These are phyloP conservation scores for Cladosporium sp. DNA, from an alignment of 2,329 filamentous ascomycete species.

Conservation along the genomic window DNA sequence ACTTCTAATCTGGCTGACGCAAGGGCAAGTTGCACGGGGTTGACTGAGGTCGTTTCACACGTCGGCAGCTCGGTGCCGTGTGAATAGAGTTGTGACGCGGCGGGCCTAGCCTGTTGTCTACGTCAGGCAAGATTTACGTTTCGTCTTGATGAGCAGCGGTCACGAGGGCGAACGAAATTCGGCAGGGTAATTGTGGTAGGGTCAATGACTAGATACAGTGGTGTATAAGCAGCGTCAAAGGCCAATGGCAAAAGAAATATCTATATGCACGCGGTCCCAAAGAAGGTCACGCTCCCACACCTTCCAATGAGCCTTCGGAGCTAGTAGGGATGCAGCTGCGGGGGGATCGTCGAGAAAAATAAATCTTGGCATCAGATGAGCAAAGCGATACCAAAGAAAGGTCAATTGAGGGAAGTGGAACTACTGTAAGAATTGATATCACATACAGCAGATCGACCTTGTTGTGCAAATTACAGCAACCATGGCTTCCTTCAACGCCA, in stretches of 20 bases:
- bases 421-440: neutral
- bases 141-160: neutral
- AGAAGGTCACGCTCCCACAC: conserved; percentile 9
- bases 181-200: neutral
- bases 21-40: conserved; percentile 6
- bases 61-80: neutral
- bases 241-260: conserved; percentile 3
- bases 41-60: conserved; percentile 1
- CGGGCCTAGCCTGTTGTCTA: neutral
- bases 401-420: neutral
- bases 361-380: conserved; percentile 10
- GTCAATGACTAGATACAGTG: neutral
- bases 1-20: neutral
- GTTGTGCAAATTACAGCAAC: neutral
- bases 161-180: neutral
- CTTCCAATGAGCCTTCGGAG: conserved; percentile 2
- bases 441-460: neutral
- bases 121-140: conserved; percentile 2
- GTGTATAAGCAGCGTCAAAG: neutral
- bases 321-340: conserved; percentile 11
- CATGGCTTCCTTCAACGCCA: conserved; percentile 12
- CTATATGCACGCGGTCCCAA: conserved; percentile 6
- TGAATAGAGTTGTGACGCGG: conserved; percentile 10
- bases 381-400: neutral
- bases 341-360: conserved; percentile 5